These are phyloP conservation scores for Aspergillus ibericus DNA, from an alignment of 2,329 filamentous ascomycete genomes.

Conservation along the genomic window DNA sequence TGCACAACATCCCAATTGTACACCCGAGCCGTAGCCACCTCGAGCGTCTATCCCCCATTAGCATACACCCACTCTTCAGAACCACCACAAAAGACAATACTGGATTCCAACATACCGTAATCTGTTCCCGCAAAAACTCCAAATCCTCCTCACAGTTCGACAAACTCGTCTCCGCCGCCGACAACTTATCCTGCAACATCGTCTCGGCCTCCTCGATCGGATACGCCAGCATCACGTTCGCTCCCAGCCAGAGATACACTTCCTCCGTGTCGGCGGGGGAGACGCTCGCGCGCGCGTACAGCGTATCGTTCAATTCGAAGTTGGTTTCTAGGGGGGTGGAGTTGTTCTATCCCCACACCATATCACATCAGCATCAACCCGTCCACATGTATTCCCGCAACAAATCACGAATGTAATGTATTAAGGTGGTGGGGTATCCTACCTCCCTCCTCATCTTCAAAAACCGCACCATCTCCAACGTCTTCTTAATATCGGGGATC, in stretches of 20 bases:
- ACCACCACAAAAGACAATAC: background rate
- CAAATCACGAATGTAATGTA: no score
- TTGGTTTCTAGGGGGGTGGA: conserved; percentile 72
- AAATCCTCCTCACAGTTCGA: conserved; percentile 93
- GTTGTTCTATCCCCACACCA: conserved; percentile 18
- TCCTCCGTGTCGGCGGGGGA: conserved; percentile 72
- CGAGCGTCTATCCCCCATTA: conserved; percentile 70
- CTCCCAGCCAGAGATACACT: conserved; percentile 96
- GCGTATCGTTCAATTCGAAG: conserved; percentile 94
- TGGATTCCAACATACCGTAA: conserved; percentile 68
- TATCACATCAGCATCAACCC: no score
- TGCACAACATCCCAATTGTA: conserved; percentile 99
- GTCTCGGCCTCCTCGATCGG: conserved; percentile 82
- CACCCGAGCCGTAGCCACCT: conserved; percentile 93
- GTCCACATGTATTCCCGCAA: no score
- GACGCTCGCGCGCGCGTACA: conserved; percentile 85
- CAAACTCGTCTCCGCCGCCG: conserved; percentile 75
- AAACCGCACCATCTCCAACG: conserved; percentile 85
- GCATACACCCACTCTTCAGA: background rate
- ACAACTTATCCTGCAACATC: conserved; percentile 74
- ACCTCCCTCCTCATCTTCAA: conserved; percentile 75
- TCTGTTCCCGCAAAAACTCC: conserved; percentile 93
- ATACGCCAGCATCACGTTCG: conserved; percentile 97
- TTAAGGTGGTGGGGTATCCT: conserved; percentile 12
- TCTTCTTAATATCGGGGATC: conserved; percentile 96